phyloP scores from a whole-genome alignment of 2,329 filamentous ascomycete species.

The Colletotrichum magnum region DNA sequence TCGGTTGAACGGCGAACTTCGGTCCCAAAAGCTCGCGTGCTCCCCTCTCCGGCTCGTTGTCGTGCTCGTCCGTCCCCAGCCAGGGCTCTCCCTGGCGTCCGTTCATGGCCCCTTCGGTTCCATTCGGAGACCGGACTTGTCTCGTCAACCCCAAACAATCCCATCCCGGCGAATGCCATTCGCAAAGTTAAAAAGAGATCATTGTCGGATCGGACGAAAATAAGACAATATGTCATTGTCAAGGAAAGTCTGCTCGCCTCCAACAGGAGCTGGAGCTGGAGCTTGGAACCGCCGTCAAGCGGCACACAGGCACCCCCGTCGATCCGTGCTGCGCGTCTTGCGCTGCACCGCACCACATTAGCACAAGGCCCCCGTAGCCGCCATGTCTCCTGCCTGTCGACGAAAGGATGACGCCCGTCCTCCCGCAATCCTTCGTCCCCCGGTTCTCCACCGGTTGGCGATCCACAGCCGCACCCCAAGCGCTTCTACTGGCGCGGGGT shows the following conservation, averaged over 20 bases:
- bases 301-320: neutral
- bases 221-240: slow-evolving; percentile 12
- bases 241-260: neutral
- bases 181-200: slow-evolving; percentile 18
- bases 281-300: slow-evolving; percentile 12
- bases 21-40: slow-evolving; percentile 12
- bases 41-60: slow-evolving; percentile 2
- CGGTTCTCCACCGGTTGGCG: slow-evolving; percentile 9
- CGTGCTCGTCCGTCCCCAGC: slow-evolving; percentile 1
- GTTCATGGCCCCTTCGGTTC: slow-evolving; percentile 10
- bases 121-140: slow-evolving; percentile 24
- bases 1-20: slow-evolving; percentile 20
- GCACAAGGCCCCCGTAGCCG: neutral
- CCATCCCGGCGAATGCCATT: slow-evolving; percentile 19
- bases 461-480: neutral
- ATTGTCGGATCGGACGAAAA: slow-evolving; percentile 19
- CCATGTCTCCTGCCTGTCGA: no score
- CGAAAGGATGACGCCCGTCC: neutral
- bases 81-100: neutral
- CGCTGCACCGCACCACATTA: slow-evolving; percentile 7
- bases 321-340: slow-evolving; percentile 11
- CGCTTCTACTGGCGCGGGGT: neutral
- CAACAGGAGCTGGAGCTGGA: neutral
- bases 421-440: slow-evolving; percentile 21
- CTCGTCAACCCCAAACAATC: slow-evolving; percentile 26